Percentiles rank a stretch among this genome's conserved stretches.
Conservation (phyloP, 2,329 filamentous ascomycete species). For the Sphaerulina musiva region DNA sequence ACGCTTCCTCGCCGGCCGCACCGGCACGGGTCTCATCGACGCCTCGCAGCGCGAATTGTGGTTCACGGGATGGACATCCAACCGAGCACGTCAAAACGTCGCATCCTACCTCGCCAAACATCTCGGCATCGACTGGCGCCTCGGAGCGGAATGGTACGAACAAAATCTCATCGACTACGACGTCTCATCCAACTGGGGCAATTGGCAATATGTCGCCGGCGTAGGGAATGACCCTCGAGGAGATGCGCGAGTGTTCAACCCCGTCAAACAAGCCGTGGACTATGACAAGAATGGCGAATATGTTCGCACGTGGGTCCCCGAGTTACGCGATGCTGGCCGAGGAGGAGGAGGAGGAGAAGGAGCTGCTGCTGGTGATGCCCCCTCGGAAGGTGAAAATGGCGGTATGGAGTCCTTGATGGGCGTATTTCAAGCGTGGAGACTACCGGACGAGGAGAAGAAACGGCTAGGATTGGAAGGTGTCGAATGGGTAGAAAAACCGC, state of each 20-base stretch:
- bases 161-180: conserved; percentile 69
- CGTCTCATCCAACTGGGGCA: conserved; percentile 40
- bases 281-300: conserved; percentile 67
- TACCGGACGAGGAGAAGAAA: conserved; percentile 53
- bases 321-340: conserved; percentile 50
- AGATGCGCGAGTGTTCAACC: conserved; percentile 69
- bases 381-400: background rate
- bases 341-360: background rate
- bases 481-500: conserved; percentile 60
- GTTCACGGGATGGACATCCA: conserved; percentile 71
- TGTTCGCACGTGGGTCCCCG: conserved; percentile 66
- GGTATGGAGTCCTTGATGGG: conserved; percentile 43
- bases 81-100: conserved; percentile 69
- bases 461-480: conserved; percentile 51
- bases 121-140: conserved; percentile 68
- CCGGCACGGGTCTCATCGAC: conserved; percentile 71
- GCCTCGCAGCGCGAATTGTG: conserved; percentile 68
- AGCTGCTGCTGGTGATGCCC: background rate
- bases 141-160: conserved; percentile 80
- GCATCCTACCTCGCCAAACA: conserved; percentile 69
- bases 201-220: conserved; percentile 72
- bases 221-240: conserved; percentile 73
- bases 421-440: conserved; percentile 65
- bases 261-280: conserved; percentile 71
- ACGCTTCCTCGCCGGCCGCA: conserved; percentile 60